Base-by-base conservation (phyloP, 768 basidiomycete genomes). In the Coprinopsis sp. region DNA sequence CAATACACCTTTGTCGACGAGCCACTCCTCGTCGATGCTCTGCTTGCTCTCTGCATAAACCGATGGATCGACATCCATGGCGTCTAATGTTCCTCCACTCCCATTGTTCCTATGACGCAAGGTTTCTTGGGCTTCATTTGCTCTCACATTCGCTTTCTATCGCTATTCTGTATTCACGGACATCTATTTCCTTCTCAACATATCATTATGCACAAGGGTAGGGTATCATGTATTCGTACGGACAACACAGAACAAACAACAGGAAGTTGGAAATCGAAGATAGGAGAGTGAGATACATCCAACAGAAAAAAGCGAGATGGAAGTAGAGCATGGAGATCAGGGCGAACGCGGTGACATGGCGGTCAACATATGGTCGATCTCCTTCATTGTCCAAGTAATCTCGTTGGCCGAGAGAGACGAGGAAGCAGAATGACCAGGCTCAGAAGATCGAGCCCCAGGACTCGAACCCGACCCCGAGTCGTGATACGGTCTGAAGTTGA, bases 331-430 rank as follows among this genome's bases (percentile, higher is more conserved):
- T 50, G 24, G 31, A 46, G 42, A 51, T 48, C 33, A 50, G 54
- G 55, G 65, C 37, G 59, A 56, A 33, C 51, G 50, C 11, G 40
- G 48, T 47, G 62, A 63, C 58, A 76, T 70, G 30, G 71, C 65
- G 43, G 66, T 73, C 50, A 89, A 70, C 82, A 89, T 82, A 50
- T 79, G 78, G 51, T 90, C 87, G 45, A 87, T 64, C 60, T 90
- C 87, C 62, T 90, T 87, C 6, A 87, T 76, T 18, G 82, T 82
- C 80, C 82, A 83, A 50, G 79, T 71, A 46, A 71, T 65, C 44
- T 84, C 81, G 51, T 75, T 65, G 33, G 78, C 79, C 24, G 87
- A 81, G 51, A 82, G 69, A 16, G 85, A 86, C 31, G 79, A 81
- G 22, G 84, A 69, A 14, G 75, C 64, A 16, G 87, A 83, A 54